Evolutionary conservation across 805 yeast genomes (phyloP), one percentile per base, ranked within the genome.

Genomic region (Myxozyma monticola): DNA sequence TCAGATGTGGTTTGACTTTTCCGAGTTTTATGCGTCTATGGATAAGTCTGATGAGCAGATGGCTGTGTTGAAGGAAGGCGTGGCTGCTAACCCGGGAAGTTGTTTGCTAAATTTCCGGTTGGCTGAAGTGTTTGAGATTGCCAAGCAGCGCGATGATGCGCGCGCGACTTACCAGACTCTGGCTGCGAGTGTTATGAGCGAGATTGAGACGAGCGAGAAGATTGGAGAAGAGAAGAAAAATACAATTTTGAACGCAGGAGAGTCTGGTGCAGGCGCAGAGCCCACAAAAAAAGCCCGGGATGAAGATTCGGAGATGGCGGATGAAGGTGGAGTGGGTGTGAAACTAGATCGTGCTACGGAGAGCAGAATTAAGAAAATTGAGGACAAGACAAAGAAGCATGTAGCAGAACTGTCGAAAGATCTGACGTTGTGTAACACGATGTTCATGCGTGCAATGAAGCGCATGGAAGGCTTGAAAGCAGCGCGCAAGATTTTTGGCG

Each of bases 401-500:
- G 56, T 58, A 26, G 67, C 64, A 21, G 60, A 52, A 20, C 56
- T 64, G 26, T 54, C 69, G 1, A 64, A 69, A 50, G 68, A 76
- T 7, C 72, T 87, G 30, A 85, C 96, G 0, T 71, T 77, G 39
- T 83, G 83, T 4, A 87, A 83, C 65, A 78, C 84, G 26, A 78
- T 78, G 55, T 80, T 79, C 54, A 83, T 88, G 88, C 79, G 81
- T 63, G 74, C 86, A 15, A 72, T 80, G 56, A 88, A 87, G 61
- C 74, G 96, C 56, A 65, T 65, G 26, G 73, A 75, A 40, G 91
- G 90, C 3, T 72, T 84, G 28, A 78, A 79, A 43, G 88, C 83
- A 31, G 89, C 95, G 1, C 77, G 98, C 54, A 65, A 72, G 21
- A 73, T 87, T 1, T 88, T 89, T 65, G 76, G 85, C 48, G 77